Conservation (phyloP, 164 flowering plant genomes). For the Umbilicus rupestris region DNA sequence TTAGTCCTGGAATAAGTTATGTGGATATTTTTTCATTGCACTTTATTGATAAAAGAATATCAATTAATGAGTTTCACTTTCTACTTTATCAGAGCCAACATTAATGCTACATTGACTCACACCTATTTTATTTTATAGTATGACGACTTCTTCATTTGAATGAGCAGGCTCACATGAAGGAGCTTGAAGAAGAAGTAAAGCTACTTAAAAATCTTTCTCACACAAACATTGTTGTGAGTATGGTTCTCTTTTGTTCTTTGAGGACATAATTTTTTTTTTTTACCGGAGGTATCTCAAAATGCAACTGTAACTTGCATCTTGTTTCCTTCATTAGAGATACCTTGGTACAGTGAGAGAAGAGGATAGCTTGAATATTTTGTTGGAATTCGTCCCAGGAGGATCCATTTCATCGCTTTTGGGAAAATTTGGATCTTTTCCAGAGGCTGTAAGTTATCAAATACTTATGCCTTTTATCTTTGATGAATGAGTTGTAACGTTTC, state of each 20-base stretch:
- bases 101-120: neutral
- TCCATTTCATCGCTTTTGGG: constrained; percentile 91
- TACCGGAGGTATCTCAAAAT: neutral
- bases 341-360: constrained; percentile 93
- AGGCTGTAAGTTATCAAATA: constrained; percentile 55
- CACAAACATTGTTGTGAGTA: constrained; percentile 87
- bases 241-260: neutral
- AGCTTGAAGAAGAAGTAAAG: constrained; percentile 96
- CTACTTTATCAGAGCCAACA: neutral
- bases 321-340: constrained; percentile 53
- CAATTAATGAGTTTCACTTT: neutral
- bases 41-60: neutral
- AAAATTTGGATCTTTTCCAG: constrained; percentile 94
- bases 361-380: constrained; percentile 67
- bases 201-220: constrained; percentile 83
- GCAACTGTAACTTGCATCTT: constrained; percentile 9
- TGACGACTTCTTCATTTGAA: neutral
- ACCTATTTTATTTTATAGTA: constrained; percentile 8
- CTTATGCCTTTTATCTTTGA: neutral
- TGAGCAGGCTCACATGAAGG: constrained; percentile 67
- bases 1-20: too few species aligned
- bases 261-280: neutral
- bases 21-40: too few species aligned
- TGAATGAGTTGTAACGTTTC: constrained; percentile 7
- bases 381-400: constrained; percentile 99